Percentiles rank a stretch among this genome's conserved stretches.
Evolutionary conservation across 257 asterid genomes (phyloP).

Genomic region (Anisodus acutangulus): DNA sequence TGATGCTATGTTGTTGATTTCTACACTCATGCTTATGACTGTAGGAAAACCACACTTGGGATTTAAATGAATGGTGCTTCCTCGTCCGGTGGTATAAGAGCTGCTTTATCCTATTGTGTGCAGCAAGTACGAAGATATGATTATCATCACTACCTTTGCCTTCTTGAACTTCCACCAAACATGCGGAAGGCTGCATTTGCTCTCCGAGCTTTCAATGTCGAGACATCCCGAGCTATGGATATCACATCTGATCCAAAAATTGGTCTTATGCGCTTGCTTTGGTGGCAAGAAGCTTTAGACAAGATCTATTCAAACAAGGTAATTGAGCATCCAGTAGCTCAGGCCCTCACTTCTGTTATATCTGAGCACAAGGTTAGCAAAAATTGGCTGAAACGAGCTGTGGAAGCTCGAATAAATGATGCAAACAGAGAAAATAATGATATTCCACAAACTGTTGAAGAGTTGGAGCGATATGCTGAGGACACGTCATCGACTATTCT

Average conservation of each 20-base stretch:
- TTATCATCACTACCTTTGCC: constrained; percentile 95
- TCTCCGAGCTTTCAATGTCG: constrained; percentile 84
- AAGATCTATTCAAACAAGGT: constrained; percentile 71
- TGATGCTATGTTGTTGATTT: background rate
- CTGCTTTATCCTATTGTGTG: constrained; percentile 83
- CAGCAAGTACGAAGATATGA: constrained; percentile 93
- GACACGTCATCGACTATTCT: constrained; percentile 81
- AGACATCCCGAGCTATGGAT: constrained; percentile 91
- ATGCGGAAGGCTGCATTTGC: constrained; percentile 91
- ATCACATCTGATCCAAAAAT: constrained; percentile 91
- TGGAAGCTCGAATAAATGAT: constrained; percentile 85
- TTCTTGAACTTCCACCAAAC: constrained; percentile 87
- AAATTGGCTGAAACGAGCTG: constrained; percentile 80
- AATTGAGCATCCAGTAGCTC: constrained; percentile 92
- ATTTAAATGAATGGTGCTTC: constrained; percentile 57
- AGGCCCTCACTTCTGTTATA: constrained; percentile 66
- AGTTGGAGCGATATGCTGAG: constrained; percentile 80
- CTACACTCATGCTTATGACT: background rate
- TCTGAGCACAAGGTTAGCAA: constrained; percentile 70
- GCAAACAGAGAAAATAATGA: constrained; percentile 69
- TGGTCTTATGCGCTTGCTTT: constrained; percentile 91
- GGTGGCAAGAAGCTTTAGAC: constrained; percentile 98
- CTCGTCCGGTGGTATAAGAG: constrained; percentile 49
- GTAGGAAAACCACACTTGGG: background rate
- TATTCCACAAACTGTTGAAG: constrained; percentile 63